phyloP scores from a whole-genome alignment of 2,329 filamentous ascomycete species.

The Sarocladium oryzae region DNA sequence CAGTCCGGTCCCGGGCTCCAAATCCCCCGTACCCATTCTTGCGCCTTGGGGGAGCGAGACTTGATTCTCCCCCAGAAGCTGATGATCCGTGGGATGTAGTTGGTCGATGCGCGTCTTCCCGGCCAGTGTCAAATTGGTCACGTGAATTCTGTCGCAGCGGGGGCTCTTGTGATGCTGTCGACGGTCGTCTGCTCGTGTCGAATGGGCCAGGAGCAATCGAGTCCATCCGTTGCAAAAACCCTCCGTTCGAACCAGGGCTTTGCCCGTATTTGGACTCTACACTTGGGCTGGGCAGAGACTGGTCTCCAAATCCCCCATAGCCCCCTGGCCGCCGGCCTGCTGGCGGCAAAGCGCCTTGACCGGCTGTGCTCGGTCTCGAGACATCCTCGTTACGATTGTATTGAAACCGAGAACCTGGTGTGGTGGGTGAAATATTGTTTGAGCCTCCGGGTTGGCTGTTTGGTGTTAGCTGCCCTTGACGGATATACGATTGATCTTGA shows the following conservation, averaged over 20 bases:
- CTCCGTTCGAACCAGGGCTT: constrained; percentile 32
- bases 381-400: constrained; percentile 38
- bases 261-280: constrained; percentile 38
- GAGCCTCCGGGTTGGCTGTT: constrained; percentile 50
- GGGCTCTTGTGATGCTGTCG: constrained; percentile 25
- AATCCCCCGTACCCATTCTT: constrained; percentile 55
- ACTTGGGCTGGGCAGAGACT: constrained; percentile 16
- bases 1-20: constrained; percentile 36
- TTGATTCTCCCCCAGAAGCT: constrained; percentile 9
- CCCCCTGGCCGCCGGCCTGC: constrained; percentile 37
- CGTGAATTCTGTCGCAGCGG: constrained; percentile 23
- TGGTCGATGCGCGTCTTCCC: constrained; percentile 14
- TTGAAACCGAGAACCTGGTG: constrained; percentile 39
- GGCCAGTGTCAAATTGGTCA: constrained; percentile 16
- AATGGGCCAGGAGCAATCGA: constrained; percentile 62
- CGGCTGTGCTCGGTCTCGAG: constrained; percentile 38
- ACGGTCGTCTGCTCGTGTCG: constrained; percentile 37
- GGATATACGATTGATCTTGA: constrained; percentile 48
- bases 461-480: constrained; percentile 55
- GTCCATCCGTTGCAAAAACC: constrained; percentile 56
- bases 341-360: constrained; percentile 32
- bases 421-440: constrained; percentile 53
- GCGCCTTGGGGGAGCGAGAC: constrained; percentile 21
- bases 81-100: constrained; percentile 12
- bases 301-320: constrained; percentile 42